Evolutionary conservation across 225 moss, liverwort and hornwort species (phyloP).

Genomic region (Pseudisothecium myosuroides): DNA sequence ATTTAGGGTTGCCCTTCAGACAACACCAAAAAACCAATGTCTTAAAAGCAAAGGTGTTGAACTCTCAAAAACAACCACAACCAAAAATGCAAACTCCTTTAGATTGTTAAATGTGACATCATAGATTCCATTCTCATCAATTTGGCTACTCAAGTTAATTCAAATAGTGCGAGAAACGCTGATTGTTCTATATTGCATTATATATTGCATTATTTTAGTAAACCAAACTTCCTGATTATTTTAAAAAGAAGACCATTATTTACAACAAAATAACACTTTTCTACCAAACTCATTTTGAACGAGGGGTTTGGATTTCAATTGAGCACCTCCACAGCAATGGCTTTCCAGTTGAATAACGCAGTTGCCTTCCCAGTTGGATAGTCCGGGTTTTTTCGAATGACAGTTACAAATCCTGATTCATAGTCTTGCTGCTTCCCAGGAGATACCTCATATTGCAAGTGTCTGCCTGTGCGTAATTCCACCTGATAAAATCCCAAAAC

Average conservation of each 20-base stretch:
- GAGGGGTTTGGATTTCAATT: background rate
- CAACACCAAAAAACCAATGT: background rate
- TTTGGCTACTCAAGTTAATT: background rate
- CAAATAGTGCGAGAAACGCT: too few relatives aligned
- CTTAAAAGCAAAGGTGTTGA: background rate
- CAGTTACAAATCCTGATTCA: background rate
- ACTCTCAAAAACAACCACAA: background rate
- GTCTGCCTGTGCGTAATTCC: background rate
- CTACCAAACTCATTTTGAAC: background rate
- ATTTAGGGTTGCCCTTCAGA: background rate
- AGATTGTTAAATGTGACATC: background rate
- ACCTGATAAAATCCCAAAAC: background rate
- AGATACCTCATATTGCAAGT: background rate
- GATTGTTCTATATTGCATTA: too few relatives aligned
- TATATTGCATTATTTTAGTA: background rate
- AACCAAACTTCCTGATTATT: background rate
- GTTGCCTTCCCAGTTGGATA: background rate
- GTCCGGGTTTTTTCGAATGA: background rate
- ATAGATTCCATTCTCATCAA: background rate
- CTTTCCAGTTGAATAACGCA: conserved; percentile 4
- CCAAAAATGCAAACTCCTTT: background rate
- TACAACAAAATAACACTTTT: too few relatives aligned
- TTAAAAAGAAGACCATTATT: background rate
- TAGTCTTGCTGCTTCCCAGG: background rate
- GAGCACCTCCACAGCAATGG: background rate